phyloP scores from a whole-genome alignment of 2,329 filamentous ascomycete species.

The Ascocoryne sarcoides region DNA sequence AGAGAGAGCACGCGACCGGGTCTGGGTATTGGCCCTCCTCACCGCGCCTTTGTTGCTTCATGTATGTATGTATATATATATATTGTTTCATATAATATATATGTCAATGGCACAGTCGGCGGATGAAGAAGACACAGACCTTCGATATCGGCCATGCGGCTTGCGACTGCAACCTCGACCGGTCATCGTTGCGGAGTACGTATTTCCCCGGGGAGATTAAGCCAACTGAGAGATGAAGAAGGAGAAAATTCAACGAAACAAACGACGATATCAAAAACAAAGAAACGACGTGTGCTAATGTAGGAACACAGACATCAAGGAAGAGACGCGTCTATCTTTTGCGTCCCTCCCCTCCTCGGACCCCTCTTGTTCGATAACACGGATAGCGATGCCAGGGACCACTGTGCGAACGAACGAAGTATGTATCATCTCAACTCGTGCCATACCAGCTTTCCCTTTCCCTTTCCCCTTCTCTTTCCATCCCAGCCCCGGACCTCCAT shows the following conservation, averaged over 20 bases:
- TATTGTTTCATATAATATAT: too few relatives aligned
- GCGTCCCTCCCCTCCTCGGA: slow-evolving; percentile 31
- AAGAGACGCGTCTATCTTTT: slow-evolving; percentile 17
- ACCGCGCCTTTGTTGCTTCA: too few relatives aligned
- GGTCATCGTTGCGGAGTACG: slow-evolving; percentile 28
- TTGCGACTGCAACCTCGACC: slow-evolving; percentile 36
- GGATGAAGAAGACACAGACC: slow-evolving; percentile 16
- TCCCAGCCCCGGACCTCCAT: not conserved
- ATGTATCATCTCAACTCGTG: too few relatives aligned
- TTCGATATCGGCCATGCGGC: slow-evolving; percentile 41
- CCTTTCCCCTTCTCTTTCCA: not conserved
- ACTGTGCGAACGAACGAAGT: slow-evolving; percentile 43
- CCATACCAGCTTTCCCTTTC: too few relatives aligned
- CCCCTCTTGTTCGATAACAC: slow-evolving; percentile 58
- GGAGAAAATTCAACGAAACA: not conserved
- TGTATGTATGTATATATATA: too few relatives aligned
- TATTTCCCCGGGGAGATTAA: not conserved
- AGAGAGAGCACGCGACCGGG: too few relatives aligned
- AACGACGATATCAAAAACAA: not conserved
- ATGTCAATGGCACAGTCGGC: slow-evolving; percentile 3
- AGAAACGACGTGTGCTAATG: not conserved
- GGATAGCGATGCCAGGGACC: slow-evolving; percentile 53
- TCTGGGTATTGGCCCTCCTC: too few relatives aligned
- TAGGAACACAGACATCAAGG: slow-evolving; percentile 11
- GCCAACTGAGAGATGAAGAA: not conserved